Evolutionary conservation across 2,329 filamentous ascomycete species (phyloP), one percentile per base, ranked within the genome.

Genomic region (Cordyceps cicadae): DNA sequence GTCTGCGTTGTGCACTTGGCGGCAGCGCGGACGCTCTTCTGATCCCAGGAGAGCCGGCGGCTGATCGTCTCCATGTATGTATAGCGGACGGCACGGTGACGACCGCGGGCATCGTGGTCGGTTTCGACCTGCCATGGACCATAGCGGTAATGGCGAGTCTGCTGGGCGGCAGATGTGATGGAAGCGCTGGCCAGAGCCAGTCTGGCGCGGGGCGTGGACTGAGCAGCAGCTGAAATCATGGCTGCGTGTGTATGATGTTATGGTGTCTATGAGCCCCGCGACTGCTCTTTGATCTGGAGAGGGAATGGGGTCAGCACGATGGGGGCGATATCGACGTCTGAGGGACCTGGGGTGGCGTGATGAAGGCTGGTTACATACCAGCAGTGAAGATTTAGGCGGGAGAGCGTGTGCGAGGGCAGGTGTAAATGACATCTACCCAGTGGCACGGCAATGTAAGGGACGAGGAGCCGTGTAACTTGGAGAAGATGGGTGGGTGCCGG

Each of bases 41-140:
- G 75, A 41, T 81, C 76, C 79, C 80, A 82, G 1, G 74, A 73
- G 2, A 78, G 65, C 57, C 71, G 76, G 19, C 76, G 75, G 63
- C 75, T 74, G 21, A 81, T 62, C 3, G 74, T 70, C 59, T 82
- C 77, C 62, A 74, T 69, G 64, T 78, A 78, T 62, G 76, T 79
- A 65, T 80, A 75, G 50, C 76, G 78, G 12, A 77, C 45, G 4
- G 67, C 63, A 58, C 76, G 74, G 63, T 77, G 72, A 14, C 77
- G 79, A 49, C 75, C 77, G 55, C 76, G 76, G 34, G 76, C 63
- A 56, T 81, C 76, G 49, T 71, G 74, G 45, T 75, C 72, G 21
- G 72, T 70, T 19, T 77, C 72, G 41, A 54, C 58, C 41, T 54
- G 58, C 58, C 58, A 60, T 3, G 58, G 51, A 21, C 58, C 58